Evolutionary conservation across 2,329 filamentous ascomycete genomes (phyloP).

Genomic region (Fusarium staphyleae): DNA sequence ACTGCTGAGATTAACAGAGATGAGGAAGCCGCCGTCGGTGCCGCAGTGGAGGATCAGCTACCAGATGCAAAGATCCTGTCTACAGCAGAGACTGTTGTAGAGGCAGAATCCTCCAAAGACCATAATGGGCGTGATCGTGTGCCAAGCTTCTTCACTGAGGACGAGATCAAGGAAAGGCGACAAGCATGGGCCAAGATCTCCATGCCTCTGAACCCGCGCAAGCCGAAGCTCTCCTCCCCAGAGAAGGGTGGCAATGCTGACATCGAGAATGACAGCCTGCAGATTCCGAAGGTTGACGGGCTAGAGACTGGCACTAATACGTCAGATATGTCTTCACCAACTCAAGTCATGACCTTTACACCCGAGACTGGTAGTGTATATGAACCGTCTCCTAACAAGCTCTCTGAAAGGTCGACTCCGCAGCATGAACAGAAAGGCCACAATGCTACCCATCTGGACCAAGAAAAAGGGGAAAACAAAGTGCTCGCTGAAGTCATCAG

Average conservation of each 20-base stretch:
- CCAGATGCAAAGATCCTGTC: not conserved
- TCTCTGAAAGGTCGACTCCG: not conserved
- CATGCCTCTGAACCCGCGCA: conserved; percentile 43
- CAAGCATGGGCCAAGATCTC: conserved; percentile 47
- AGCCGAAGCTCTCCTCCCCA: conserved; percentile 15
- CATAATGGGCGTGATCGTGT: conserved; percentile 13
- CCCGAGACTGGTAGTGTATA: conserved; percentile 18
- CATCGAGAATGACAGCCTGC: not conserved
- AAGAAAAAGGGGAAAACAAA: not conserved
- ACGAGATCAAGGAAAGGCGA: conserved; percentile 44
- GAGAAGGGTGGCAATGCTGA: conserved; percentile 1
- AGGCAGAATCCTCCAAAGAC: not conserved
- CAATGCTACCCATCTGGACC: not conserved
- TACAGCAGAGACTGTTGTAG: not conserved
- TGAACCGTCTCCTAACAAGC: conserved; percentile 10
- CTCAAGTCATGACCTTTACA: conserved; percentile 11
- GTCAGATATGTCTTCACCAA: conserved; percentile 21
- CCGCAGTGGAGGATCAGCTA: not conserved
- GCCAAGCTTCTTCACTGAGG: conserved; percentile 40
- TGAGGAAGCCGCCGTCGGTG: not conserved
- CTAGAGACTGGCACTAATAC: conserved; percentile 6
- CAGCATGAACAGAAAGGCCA: not conserved
- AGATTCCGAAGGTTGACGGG: not conserved
- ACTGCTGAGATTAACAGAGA: not conserved
- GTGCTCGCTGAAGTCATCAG: not conserved